Evolutionary conservation across 306 rosid species (phyloP).

Genomic region (Vicia sativa): DNA sequence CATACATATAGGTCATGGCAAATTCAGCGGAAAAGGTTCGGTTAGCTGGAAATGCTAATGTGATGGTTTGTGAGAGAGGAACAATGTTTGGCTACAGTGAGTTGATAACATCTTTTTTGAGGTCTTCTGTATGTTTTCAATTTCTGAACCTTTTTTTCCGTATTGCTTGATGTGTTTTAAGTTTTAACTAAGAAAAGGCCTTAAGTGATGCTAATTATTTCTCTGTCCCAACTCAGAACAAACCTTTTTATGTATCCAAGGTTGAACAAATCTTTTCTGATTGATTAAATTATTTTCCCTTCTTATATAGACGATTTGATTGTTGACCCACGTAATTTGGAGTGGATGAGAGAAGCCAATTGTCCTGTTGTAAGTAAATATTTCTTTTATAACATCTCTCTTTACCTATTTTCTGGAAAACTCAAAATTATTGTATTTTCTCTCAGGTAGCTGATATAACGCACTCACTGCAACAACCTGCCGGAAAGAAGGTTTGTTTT

Average conservation of each 20-base stretch:
- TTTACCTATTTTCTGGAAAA: slow-evolving; percentile 31
- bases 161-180: slow-evolving; percentile 18
- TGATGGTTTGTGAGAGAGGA: slow-evolving; percentile 99
- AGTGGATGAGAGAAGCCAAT: slow-evolving; percentile 91
- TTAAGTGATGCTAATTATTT: slow-evolving; percentile 30
- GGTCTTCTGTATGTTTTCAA: slow-evolving; percentile 22
- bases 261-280: slow-evolving; percentile 26
- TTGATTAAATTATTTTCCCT: slow-evolving; percentile 35
- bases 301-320: slow-evolving; percentile 76
- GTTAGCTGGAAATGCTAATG: slow-evolving; percentile 92
- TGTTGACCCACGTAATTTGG: slow-evolving; percentile 92
- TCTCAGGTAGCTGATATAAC: slow-evolving; percentile 91
- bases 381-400: slow-evolving; percentile 23
- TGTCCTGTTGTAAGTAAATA: slow-evolving; percentile 85
- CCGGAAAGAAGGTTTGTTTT: slow-evolving; percentile 77
- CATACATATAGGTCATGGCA: slow-evolving; percentile 68
- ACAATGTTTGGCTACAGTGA: slow-evolving; percentile 99
- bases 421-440: slow-evolving; percentile 31
- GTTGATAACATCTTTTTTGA: slow-evolving; percentile 41
- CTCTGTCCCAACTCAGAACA: not conserved
- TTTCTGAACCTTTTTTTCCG: slow-evolving; percentile 25
- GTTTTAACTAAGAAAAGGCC: slow-evolving; percentile 10
- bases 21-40: slow-evolving; percentile 93
- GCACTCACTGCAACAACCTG: slow-evolving; percentile 95
- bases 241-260: slow-evolving; percentile 10